Percentiles rank a stretch among this genome's conserved stretches.
phyloP scores from a whole-genome alignment of 495 filamentous ascomycete genomes.

The Penicillium diatomitis region DNA sequence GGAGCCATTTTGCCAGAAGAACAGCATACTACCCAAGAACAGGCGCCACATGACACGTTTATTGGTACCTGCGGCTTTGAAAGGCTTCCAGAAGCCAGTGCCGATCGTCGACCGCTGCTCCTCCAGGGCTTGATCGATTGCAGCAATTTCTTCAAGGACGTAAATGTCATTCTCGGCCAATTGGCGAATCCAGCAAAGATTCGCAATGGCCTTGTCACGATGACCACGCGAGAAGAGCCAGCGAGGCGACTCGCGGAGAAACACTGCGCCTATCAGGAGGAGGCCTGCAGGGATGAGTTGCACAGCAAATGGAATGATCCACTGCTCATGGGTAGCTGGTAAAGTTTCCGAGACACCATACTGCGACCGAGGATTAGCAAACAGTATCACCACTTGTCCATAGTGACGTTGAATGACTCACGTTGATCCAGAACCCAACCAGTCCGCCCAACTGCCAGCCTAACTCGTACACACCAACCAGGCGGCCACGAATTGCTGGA shows the following conservation, averaged over 20 bases:
- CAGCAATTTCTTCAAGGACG: slow-evolving; percentile 55
- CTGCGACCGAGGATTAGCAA: slow-evolving; percentile 14
- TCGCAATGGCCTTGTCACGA: slow-evolving; percentile 46
- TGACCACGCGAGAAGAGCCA: slow-evolving; percentile 43
- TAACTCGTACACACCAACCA: slow-evolving; percentile 67
- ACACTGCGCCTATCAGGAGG: slow-evolving; percentile 38
- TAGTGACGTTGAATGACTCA: slow-evolving; percentile 9
- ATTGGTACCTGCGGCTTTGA: slow-evolving; percentile 45
- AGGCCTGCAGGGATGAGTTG: slow-evolving; percentile 45
- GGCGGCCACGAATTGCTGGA: slow-evolving; percentile 67
- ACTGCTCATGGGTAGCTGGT: slow-evolving; percentile 32
- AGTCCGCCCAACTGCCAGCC: slow-evolving; percentile 66
- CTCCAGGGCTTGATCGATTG: slow-evolving; percentile 54
- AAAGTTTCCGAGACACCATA: slow-evolving; percentile 30
- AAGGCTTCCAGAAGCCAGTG: slow-evolving; percentile 61
- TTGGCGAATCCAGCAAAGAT: slow-evolving; percentile 56
- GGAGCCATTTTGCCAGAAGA: slow-evolving; percentile 59
- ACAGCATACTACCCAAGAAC: slow-evolving; percentile 58
- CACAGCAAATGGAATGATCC: slow-evolving; percentile 47
- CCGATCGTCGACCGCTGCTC: slow-evolving; percentile 50
- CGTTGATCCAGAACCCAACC: slow-evolving; percentile 67
- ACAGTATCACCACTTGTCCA: not conserved
- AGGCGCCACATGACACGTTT: slow-evolving; percentile 55
- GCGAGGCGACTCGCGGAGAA: slow-evolving; percentile 46
- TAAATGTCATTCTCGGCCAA: slow-evolving; percentile 51